phyloP scores from a whole-genome alignment of 2,329 filamentous ascomycete genomes.

The Cercospora beticola region DNA sequence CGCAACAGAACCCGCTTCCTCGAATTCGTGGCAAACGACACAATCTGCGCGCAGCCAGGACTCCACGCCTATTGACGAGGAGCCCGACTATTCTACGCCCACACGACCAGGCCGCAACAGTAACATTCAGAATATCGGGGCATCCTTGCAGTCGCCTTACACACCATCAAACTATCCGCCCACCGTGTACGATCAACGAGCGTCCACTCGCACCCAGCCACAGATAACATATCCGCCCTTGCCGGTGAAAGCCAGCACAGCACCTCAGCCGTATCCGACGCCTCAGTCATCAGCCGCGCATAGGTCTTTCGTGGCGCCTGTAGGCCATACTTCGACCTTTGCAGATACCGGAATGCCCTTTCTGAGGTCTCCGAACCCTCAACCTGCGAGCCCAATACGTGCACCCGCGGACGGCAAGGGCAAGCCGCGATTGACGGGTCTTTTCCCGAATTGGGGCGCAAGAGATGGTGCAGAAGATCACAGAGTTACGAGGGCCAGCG shows the following conservation, averaged over 20 bases:
- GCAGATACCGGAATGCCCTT: slow-evolving; percentile 8
- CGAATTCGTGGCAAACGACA: slow-evolving; percentile 21
- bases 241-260: slow-evolving; percentile 2
- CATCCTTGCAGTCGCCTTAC: slow-evolving; percentile 23
- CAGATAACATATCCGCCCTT: slow-evolving; percentile 11
- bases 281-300: background rate
- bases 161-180: slow-evolving; percentile 24
- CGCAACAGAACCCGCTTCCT: slow-evolving; percentile 3
- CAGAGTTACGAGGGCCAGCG: slow-evolving; percentile 22
- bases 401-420: slow-evolving; percentile 1
- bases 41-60: slow-evolving; percentile 15
- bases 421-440: slow-evolving; percentile 12
- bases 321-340: slow-evolving; percentile 5
- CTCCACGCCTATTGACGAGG: slow-evolving; percentile 21
- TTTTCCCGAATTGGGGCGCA: slow-evolving; percentile 15
- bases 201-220: slow-evolving; percentile 1
- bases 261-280: slow-evolving; percentile 5
- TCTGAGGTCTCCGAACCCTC: slow-evolving; percentile 1
- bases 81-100: slow-evolving; percentile 21
- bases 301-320: slow-evolving; percentile 1
- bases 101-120: slow-evolving; percentile 25
- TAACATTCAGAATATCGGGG: slow-evolving; percentile 22
- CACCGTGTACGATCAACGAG: background rate
- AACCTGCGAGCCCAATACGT: slow-evolving; percentile 8
- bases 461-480: slow-evolving; percentile 11